Base-by-base conservation (phyloP, 2,329 filamentous ascomycete species). In the Fusarium armeniacum region DNA sequence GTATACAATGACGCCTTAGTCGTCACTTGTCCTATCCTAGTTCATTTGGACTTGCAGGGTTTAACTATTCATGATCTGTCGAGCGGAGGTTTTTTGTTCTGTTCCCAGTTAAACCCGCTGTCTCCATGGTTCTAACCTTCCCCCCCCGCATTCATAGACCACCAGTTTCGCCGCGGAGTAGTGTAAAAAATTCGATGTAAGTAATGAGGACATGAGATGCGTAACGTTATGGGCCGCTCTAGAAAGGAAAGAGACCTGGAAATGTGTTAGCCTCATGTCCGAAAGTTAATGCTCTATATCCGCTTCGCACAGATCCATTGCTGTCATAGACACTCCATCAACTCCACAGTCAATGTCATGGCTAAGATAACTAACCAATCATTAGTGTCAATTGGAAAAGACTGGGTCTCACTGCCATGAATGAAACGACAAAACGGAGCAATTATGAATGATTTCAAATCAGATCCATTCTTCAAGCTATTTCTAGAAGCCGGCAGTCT, bases 41-140 rank as follows among this genome's bases (percentile, higher is more conserved):
- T 12, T 20, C 18, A 26, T 26, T 8, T 11, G 20, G 26, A 12
- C 4, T 15, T 36, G 12, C 22, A 30, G 2, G 40, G 9, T 10
- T 6, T 9, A 26, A 6, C 4, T 15, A 16, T 11, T 3, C 3
- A 47, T 56, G 11, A 24, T n/a, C 22, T 16, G 20, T 15, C 26
- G 20, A 33, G 43, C 28, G 60, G 57, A 41, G 57, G 40, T 16
- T 49, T 33, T 35, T 22, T 26, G 46, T 62, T 62, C 57, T 30
- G 62, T 62, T 55, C 35, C 57, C 57, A 36, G n/a, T 62, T n/a
- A 3, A 18, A 20, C 3, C 6, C 11, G 12, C 6, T 5, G 5
- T 11, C 5, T 11, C 5, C n/a, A 20, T 13, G 9, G 18, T 11
- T 12, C 9, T 9, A 11, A 6, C 15, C 7, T 20, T 20, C 20